Percentiles rank a stretch among this genome's conserved stretches.
Evolutionary conservation across 2,329 filamentous ascomycete species (phyloP).

Genomic region (Paraphoma sp.): DNA sequence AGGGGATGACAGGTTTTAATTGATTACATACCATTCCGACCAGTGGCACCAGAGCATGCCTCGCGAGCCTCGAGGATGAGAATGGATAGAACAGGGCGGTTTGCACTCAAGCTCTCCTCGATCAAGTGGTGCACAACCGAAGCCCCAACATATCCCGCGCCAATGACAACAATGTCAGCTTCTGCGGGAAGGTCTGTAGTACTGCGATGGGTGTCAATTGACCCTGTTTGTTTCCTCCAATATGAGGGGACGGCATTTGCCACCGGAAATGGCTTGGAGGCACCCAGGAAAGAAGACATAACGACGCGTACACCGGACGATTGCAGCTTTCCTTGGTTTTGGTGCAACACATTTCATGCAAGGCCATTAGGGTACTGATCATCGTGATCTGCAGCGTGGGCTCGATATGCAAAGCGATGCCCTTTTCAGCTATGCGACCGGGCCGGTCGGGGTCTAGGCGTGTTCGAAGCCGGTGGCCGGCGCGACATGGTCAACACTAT

Average conservation of each 20-base stretch:
- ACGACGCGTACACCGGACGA: neutral
- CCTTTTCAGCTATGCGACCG: neutral
- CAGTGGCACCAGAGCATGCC: conserved; percentile 61
- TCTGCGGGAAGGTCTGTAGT: conserved; percentile 5
- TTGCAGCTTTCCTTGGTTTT: neutral
- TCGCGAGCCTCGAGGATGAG: conserved; percentile 57
- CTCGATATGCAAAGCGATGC: neutral
- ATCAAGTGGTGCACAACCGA: conserved; percentile 17
- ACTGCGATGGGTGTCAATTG: conserved; percentile 18
- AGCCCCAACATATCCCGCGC: conserved; percentile 18
- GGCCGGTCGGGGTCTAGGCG: too few relatives aligned
- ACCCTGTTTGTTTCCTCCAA: conserved; percentile 9
- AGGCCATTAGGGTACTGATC: neutral
- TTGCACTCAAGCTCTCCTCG: conserved; percentile 3
- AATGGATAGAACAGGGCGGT: conserved; percentile 12
- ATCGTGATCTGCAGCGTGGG: neutral
- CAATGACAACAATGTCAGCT: conserved; percentile 16
- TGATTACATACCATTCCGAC: conserved; percentile 56
- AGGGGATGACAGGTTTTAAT: neutral
- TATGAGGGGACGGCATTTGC: conserved; percentile 11
- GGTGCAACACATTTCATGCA: neutral
- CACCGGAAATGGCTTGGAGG: conserved; percentile 6
- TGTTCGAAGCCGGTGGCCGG: neutral
- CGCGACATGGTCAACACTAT: neutral
- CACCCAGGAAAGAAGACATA: neutral